Base-by-base conservation (phyloP, 495 filamentous ascomycete genomes). In the Tuber aestivum region DNA sequence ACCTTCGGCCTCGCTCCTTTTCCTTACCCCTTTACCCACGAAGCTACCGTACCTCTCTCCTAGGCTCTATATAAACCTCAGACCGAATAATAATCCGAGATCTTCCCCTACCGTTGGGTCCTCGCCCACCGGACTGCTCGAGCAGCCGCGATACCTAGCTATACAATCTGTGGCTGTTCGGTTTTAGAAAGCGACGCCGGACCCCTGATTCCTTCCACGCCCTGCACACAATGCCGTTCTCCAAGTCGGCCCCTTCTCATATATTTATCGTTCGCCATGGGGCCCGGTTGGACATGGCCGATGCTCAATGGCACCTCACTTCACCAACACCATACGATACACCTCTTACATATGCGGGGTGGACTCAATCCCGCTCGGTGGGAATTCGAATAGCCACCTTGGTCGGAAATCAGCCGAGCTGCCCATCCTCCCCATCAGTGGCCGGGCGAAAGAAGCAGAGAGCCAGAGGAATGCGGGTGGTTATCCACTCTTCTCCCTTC, bases 241-340 rank as follows among this genome's bases (percentile, higher is more conserved):
- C 78, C 38, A 70, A 69, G 48, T 76, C 77, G 38, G 71, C 78
- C 20, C 82, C 82, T 71, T 75, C 79, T 32, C 76, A 79, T 70
- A 73, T 83, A 73, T 83, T 83, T 44, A 78, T 82, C 48, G 73
- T 83, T 42, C 82, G 82, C 50, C 95, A 99, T 84, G 95, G 95
- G 77, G 91, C 93, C 65, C 91, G 95, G 50, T 90, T 99, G 44
- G 95, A 99, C 83, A 92, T 93, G 69, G 93, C 94, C 76, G 94
- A 98, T 86, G 92, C 93, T 82, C 88, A 93, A 84, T 99, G 95
- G 95, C 94, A 97, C 85, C 87, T 97, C 20, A 91, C 92, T n/a
- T 97, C 96, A 7, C 91, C 94, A 5, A 95, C 92, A 5, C 96
- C 95, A 8, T 98, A 98, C 86, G 95, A 99, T 76, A 92, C 95